Percentiles rank a stretch among this genome's conserved stretches.
Conservation (phyloP, 1,284 basidiomycete genomes). For the Gymnopus androsaceus region DNA sequence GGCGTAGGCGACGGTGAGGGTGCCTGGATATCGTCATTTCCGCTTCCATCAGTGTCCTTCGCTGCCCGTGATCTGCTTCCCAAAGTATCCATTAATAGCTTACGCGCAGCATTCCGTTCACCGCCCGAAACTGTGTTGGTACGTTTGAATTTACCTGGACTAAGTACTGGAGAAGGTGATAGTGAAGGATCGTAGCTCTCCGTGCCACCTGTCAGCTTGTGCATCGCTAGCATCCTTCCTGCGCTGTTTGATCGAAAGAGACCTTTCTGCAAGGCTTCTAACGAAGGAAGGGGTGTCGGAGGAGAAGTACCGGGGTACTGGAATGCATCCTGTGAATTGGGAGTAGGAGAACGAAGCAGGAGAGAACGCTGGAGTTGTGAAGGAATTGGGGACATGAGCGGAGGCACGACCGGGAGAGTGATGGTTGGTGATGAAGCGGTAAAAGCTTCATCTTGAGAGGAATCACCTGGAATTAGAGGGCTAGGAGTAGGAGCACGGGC, state of each 20-base stretch:
- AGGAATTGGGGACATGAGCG: conserved; percentile 64
- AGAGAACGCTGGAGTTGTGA: conserved; percentile 58
- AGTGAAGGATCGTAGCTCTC: conserved; percentile 59
- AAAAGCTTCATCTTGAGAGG: conserved; percentile 66
- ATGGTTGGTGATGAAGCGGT: conserved; percentile 36
- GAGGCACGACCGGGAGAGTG: conserved; percentile 45
- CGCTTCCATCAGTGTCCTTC: conserved; percentile 65
- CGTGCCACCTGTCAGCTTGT: conserved; percentile 69
- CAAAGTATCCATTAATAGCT: conserved; percentile 62
- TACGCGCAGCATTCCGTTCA: conserved; percentile 69
- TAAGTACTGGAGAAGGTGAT: conserved; percentile 56
- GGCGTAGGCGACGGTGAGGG: conserved; percentile 43
- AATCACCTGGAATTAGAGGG: conserved; percentile 54
- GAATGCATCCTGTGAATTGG: conserved; percentile 50
- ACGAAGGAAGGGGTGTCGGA: conserved; percentile 66
- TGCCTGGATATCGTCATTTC: conserved; percentile 52
- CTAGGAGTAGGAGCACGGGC: conserved; percentile 45
- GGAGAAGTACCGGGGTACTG: conserved; percentile 62
- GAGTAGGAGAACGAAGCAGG: conserved; percentile 57
- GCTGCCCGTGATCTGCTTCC: conserved; percentile 53
- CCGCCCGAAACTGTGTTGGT: conserved; percentile 82
- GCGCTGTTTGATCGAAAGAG: conserved; percentile 81
- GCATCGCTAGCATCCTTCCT: conserved; percentile 69
- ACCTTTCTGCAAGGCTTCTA: conserved; percentile 70
- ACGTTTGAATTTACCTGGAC: conserved; percentile 53